Conservation (phyloP, 1,284 basidiomycete species). For the Malassezia japonica region DNA sequence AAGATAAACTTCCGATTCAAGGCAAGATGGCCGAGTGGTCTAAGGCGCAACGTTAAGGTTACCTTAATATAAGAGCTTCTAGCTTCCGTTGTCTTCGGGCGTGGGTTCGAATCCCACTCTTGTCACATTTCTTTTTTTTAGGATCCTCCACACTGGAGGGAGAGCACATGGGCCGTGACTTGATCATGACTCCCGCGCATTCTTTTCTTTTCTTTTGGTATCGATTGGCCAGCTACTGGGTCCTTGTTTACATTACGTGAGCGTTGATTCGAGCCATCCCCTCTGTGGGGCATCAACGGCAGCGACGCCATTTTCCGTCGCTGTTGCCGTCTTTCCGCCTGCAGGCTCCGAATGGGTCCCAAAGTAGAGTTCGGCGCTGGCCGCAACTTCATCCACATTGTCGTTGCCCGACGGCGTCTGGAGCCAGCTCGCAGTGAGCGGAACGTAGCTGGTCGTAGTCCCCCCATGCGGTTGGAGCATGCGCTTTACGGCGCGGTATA, state of each 20-base stretch:
- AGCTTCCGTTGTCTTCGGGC: constrained; percentile 25
- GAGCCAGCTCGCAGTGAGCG: constrained; percentile 1
- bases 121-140: constrained; percentile 27
- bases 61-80: constrained; percentile 17
- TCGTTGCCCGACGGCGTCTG: neutral
- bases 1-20: neutral
- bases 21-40: constrained; percentile 22
- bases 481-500: constrained; percentile 16
- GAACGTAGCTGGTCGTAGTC: neutral
- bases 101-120: constrained; percentile 35
- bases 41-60: constrained; percentile 22
- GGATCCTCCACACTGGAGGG: no score
- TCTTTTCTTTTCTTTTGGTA: neutral
- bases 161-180: neutral
- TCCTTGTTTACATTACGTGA: neutral
- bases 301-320: neutral
- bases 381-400: constrained; percentile 1
- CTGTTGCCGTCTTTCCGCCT: neutral
- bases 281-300: neutral
- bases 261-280: neutral
- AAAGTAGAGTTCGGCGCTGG: constrained; percentile 2
- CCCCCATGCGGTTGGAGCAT: constrained; percentile 3
- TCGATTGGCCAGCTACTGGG: neutral
- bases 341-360: neutral
- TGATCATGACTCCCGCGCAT: neutral